Conservation (phyloP, 176 grass and related monocot genomes). For the Tuctoria greenei region DNA sequence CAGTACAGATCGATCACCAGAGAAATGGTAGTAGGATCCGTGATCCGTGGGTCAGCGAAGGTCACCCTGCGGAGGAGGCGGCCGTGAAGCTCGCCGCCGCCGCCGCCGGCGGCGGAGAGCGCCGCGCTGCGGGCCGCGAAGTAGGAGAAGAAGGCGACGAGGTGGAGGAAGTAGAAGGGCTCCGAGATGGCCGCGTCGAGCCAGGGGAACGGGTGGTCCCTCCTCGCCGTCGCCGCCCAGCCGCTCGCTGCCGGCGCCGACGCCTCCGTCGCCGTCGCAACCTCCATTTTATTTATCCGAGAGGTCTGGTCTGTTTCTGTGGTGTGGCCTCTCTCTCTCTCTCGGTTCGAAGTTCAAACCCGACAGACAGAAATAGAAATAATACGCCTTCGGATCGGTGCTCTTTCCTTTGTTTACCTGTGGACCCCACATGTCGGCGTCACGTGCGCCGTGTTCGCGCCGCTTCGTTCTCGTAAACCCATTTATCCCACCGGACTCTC, state of each 20-base stretch:
- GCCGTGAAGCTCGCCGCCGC: constrained; percentile 49
- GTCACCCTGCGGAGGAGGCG: constrained; percentile 65
- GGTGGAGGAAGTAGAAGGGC: constrained; percentile 86
- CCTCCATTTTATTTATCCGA: constrained; percentile 33
- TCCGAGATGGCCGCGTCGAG: constrained; percentile 69
- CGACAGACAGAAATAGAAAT: not conserved
- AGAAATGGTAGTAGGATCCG: not conserved
- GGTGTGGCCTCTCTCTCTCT: no score
- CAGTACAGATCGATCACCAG: not conserved
- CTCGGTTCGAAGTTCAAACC: constrained; percentile 1
- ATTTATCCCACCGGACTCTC: constrained; percentile 21
- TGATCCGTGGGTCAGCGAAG: not conserved
- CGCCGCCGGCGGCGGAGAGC: constrained; percentile 37
- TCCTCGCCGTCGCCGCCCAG: constrained; percentile 20
- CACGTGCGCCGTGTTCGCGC: not conserved
- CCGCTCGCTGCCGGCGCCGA: constrained; percentile 43
- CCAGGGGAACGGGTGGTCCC: constrained; percentile 70
- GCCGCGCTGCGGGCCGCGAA: constrained; percentile 66
- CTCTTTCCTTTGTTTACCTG: not conserved
- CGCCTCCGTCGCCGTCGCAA: constrained; percentile 54
- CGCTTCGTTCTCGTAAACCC: constrained; percentile 19
- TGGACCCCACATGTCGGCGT: not conserved
- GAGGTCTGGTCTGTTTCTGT: not conserved
- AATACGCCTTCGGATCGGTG: not conserved
- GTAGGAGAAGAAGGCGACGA: constrained; percentile 89